Evolutionary conservation across 2,329 filamentous ascomycete genomes (phyloP).

Genomic region (Trichophyton rubrum): DNA sequence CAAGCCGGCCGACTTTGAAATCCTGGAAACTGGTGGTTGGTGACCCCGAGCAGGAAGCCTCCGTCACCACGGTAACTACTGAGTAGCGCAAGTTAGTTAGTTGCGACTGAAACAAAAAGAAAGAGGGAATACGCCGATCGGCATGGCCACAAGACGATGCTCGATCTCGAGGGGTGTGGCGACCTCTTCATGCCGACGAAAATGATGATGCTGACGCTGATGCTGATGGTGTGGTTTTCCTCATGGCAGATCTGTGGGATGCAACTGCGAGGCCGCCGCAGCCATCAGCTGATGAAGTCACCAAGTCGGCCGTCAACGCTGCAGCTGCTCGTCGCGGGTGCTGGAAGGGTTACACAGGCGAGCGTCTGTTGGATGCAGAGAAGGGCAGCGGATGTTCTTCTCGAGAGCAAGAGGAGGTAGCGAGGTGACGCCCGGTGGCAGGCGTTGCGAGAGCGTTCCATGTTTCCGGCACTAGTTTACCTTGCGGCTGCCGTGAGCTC

Average conservation of each 20-base stretch:
- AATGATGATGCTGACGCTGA: no score
- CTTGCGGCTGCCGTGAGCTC: not conserved
- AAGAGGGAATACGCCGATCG: not conserved
- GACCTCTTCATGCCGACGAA: not conserved
- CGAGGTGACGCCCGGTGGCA: not conserved
- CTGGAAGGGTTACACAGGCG: not conserved
- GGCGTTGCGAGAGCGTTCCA: not conserved
- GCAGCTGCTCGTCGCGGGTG: not conserved
- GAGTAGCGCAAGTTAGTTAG: no score
- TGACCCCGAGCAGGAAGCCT: no score
- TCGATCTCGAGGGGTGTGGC: not conserved
- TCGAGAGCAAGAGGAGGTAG: not conserved
- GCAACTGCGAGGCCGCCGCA: not conserved
- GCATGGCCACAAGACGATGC: not conserved
- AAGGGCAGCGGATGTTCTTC: not conserved
- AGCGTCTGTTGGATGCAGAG: not conserved
- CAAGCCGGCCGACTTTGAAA: not conserved
- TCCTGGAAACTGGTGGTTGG: not conserved
- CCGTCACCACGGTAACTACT: no score
- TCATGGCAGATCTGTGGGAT: not conserved
- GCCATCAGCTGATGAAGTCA: not conserved
- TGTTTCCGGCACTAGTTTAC: not conserved
- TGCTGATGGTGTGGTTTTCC: not conserved
- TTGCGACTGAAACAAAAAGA: not conserved
- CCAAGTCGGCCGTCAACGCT: not conserved